phyloP scores from a whole-genome alignment of 2,329 filamentous ascomycete genomes.

The Calcarisporium arbuscula region DNA sequence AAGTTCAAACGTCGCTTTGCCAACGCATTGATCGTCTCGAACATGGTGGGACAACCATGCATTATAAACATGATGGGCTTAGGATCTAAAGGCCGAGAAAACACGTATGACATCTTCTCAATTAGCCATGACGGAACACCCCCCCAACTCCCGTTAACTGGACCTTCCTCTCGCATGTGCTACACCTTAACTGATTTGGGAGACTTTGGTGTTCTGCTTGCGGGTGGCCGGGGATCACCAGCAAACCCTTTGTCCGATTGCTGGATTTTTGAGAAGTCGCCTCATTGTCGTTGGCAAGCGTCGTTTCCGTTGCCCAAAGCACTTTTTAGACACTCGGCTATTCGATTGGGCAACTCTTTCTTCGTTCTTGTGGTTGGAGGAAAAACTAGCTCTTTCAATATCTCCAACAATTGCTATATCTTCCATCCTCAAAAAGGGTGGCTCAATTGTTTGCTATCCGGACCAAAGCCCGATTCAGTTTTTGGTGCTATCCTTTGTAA shows the following conservation, averaged over 20 bases:
- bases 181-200: slow-evolving; percentile 67
- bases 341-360: slow-evolving; percentile 41
- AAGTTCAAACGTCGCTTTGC: slow-evolving; percentile 51
- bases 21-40: slow-evolving; percentile 38
- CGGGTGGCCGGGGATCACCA: slow-evolving; percentile 76
- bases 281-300: slow-evolving; percentile 51
- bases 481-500: slow-evolving; percentile 39
- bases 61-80: slow-evolving; percentile 39
- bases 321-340: slow-evolving; percentile 68
- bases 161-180: slow-evolving; percentile 53
- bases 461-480: slow-evolving; percentile 25
- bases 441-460: slow-evolving; percentile 33
- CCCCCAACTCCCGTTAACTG: slow-evolving; percentile 21
- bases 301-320: slow-evolving; percentile 61
- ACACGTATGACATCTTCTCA: slow-evolving; percentile 45
- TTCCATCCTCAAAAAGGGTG: slow-evolving; percentile 44
- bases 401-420: slow-evolving; percentile 48
- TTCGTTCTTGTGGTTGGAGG: slow-evolving; percentile 57
- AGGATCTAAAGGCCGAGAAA: slow-evolving; percentile 36
- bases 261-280: slow-evolving; percentile 59
- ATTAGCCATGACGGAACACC: slow-evolving; percentile 11
- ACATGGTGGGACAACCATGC: slow-evolving; percentile 34
- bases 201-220: slow-evolving; percentile 53
- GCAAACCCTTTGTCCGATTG: slow-evolving; percentile 62
- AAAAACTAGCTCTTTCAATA: slow-evolving; percentile 40